A percentile compares a stretch with the other conserved stretches of the same genome.
These are phyloP conservation scores for Litchi chinensis DNA, from an alignment of 345 rosid genomes.

Conservation along the genomic window DNA sequence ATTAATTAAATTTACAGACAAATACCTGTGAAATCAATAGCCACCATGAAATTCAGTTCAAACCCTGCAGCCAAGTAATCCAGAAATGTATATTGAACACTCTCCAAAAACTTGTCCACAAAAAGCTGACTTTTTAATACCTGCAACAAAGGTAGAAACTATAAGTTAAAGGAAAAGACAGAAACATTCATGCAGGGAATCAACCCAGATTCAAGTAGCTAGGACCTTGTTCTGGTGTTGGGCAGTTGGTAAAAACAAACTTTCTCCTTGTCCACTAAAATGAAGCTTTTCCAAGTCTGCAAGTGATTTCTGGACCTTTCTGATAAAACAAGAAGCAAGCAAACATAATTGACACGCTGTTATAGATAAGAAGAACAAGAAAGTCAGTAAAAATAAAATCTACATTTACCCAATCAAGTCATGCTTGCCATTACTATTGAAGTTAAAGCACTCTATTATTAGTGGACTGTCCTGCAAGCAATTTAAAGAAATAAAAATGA, in stretches of 20 bases:
- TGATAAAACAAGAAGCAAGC: slow-evolving; percentile 39
- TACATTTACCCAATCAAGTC: slow-evolving; percentile 65
- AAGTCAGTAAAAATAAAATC: slow-evolving; percentile 7
- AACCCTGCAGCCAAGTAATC: slow-evolving; percentile 85
- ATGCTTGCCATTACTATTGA: slow-evolving; percentile 67
- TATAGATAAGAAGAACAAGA: background rate
- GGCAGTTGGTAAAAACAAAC: slow-evolving; percentile 61
- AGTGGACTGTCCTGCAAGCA: slow-evolving; percentile 62
- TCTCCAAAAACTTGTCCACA: slow-evolving; percentile 73
- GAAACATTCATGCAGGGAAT: slow-evolving; percentile 6
- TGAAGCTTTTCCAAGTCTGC: slow-evolving; percentile 72
- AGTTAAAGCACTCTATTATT: slow-evolving; percentile 68
- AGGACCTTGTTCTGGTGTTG: slow-evolving; percentile 64
- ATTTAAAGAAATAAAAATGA: slow-evolving; percentile 9
- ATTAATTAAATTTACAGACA: slow-evolving; percentile 7
- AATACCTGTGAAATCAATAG: slow-evolving; percentile 92
- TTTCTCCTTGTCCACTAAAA: slow-evolving; percentile 51
- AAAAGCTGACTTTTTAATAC: slow-evolving; percentile 66
- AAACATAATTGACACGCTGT: slow-evolving; percentile 23
- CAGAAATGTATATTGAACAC: slow-evolving; percentile 67
- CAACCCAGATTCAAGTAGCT: slow-evolving; percentile 17
- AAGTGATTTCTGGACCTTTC: slow-evolving; percentile 77
- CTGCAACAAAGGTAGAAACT: slow-evolving; percentile 36
- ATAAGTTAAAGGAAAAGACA: slow-evolving; percentile 9
- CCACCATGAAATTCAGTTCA: slow-evolving; percentile 93